Evolutionary conservation across 345 rosid species (phyloP).

Genomic region (Arabidopsis suecica): DNA sequence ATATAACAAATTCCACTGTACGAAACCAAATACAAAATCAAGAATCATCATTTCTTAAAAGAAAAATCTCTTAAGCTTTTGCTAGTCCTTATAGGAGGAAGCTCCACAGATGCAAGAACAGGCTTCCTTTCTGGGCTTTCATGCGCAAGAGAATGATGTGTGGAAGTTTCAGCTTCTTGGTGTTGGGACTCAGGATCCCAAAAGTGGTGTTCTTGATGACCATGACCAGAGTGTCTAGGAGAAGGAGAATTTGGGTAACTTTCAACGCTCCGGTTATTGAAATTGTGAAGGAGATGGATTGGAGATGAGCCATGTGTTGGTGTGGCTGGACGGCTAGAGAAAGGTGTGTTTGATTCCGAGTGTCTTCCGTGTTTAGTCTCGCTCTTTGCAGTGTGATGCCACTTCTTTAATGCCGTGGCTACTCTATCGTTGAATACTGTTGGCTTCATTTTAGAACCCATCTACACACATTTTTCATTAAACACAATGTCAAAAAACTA

Average conservation of each 20-base stretch:
- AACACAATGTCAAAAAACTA: constrained; percentile 7
- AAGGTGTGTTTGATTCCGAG: constrained; percentile 58
- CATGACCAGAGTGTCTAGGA: constrained; percentile 42
- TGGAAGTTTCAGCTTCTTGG: constrained; percentile 46
- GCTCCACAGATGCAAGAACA: constrained; percentile 42
- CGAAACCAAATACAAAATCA: constrained; percentile 4
- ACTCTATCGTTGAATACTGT: constrained; percentile 78
- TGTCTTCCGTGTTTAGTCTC: constrained; percentile 60
- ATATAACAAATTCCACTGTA: constrained; percentile 7
- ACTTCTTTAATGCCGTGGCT: constrained; percentile 72
- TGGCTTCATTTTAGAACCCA: constrained; percentile 91
- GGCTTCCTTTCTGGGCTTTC: constrained; percentile 34
- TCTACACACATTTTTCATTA: constrained; percentile 50
- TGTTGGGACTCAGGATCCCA: constrained; percentile 62
- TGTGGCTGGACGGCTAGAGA: constrained; percentile 71
- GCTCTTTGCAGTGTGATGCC: constrained; percentile 76
- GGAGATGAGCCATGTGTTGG: constrained; percentile 76
- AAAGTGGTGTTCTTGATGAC: constrained; percentile 34
- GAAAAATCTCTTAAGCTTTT: constrained; percentile 45
- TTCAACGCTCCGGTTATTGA: constrained; percentile 52
- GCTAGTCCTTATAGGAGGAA: constrained; percentile 43
- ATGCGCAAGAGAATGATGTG: constrained; percentile 25
- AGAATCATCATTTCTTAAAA: constrained; percentile 31
- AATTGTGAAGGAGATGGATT: constrained; percentile 65
- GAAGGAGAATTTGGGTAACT: constrained; percentile 54